These are phyloP conservation scores for Lactarius deliciosus DNA, from an alignment of 768 basidiomycete species.

Conservation along the genomic window DNA sequence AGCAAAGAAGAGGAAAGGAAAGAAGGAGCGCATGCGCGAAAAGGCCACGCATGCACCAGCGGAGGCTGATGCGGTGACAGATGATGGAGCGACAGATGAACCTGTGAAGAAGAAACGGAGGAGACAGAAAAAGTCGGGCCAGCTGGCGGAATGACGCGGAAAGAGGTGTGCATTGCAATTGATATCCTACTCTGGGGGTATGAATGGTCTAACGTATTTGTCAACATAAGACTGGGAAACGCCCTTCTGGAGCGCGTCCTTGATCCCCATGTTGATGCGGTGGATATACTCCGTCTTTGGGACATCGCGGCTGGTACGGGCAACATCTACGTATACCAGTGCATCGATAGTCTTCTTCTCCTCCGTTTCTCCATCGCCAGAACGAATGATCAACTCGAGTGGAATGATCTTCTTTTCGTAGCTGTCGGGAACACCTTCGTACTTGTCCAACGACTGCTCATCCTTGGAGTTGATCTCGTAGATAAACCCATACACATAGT, in stretches of 20 bases:
- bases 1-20: conserved; percentile 64
- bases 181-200: conserved; percentile 11
- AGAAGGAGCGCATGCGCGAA: conserved; percentile 62
- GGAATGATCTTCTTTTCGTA: conserved; percentile 20
- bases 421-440: neutral
- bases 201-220: conserved; percentile 24
- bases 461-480: conserved; percentile 18
- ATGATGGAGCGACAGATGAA: conserved; percentile 16
- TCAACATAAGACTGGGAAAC: conserved; percentile 20
- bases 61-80: conserved; percentile 29
- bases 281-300: conserved; percentile 26
- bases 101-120: conserved; percentile 44
- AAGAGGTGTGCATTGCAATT: neutral
- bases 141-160: neutral
- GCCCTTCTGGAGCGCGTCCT: conserved; percentile 17
- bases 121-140: conserved; percentile 40
- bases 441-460: conserved; percentile 14
- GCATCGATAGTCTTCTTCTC: conserved; percentile 7
- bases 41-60: conserved; percentile 39
- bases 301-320: conserved; percentile 7
- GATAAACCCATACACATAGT: conserved; percentile 19
- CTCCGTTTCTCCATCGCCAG: neutral
- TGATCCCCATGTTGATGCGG: conserved; percentile 21
- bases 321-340: conserved; percentile 19
- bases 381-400: conserved; percentile 1